These are phyloP conservation scores for Litsea cubeba DNA, from an alignment of 164 flowering plant genomes.

Conservation along the genomic window DNA sequence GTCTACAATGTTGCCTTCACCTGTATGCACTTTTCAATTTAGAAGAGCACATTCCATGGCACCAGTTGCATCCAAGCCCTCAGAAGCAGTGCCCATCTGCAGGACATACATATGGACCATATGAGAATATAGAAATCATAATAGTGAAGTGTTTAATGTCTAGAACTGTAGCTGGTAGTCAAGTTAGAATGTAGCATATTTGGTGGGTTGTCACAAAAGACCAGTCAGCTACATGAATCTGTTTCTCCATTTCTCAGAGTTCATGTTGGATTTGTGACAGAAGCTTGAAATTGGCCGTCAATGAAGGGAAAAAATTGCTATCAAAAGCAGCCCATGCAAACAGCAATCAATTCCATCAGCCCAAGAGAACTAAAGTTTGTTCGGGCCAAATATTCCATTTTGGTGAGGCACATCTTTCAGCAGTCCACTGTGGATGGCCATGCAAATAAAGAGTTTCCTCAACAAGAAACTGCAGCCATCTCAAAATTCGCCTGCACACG, in stretches of 20 bases:
- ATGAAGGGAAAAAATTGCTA: background rate
- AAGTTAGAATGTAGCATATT: background rate
- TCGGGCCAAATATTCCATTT: background rate
- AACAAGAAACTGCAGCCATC: too few species aligned
- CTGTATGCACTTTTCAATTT: background rate
- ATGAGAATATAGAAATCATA: background rate
- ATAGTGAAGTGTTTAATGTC: background rate
- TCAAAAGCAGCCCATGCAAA: background rate
- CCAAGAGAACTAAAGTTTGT: background rate
- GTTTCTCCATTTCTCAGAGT: too few species aligned
- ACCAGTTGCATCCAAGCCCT: background rate
- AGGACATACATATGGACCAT: background rate
- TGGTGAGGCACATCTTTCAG: background rate
- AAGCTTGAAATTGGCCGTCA: background rate
- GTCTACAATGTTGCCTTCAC: background rate
- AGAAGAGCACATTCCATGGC: background rate
- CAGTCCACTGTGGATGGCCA: background rate
- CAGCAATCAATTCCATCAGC: background rate
- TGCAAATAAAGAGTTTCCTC: background rate
- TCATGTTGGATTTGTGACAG: too few species aligned
- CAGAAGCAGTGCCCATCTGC: background rate
- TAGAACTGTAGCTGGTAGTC: background rate
- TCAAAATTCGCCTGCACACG: too few species aligned
- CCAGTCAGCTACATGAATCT: too few species aligned
- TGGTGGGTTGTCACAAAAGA: background rate